A percentile compares a stretch with the other conserved stretches of the same genome.
These are phyloP conservation scores for Rhizopus microsporus DNA, from an alignment of 371 early-diverging fungal genomes.

Conservation along the genomic window DNA sequence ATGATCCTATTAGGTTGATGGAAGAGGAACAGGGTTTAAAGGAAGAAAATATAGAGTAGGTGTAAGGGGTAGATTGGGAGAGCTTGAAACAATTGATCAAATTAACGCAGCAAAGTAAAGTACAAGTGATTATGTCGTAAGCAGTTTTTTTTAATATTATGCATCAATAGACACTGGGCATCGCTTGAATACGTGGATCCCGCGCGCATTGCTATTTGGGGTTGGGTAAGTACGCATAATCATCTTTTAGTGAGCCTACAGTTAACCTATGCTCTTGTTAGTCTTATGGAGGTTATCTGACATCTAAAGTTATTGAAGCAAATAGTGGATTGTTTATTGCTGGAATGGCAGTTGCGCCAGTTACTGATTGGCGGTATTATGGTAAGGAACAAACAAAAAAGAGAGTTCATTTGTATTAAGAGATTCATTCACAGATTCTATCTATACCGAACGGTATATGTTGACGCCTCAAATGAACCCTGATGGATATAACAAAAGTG, in stretches of 20 bases:
- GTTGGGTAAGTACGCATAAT: conserved; percentile 62
- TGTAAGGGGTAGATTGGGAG: conserved; percentile 78
- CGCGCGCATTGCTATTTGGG: conserved; percentile 91
- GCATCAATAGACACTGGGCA: conserved; percentile 49
- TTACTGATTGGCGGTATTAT: conserved; percentile 87
- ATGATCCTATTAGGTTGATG: conserved; percentile 61
- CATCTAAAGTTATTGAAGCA: conserved; percentile 83
- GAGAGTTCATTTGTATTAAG: not conserved
- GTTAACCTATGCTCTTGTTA: conserved; percentile 18
- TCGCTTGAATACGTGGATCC: conserved; percentile 75
- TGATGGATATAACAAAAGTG: conserved; percentile 74
- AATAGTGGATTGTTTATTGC: conserved; percentile 75
- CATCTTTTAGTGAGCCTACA: not conserved
- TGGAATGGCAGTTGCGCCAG: conserved; percentile 94
- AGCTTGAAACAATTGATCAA: conserved; percentile 82
- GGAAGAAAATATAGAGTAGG: conserved; percentile 79
- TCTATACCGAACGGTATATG: conserved; percentile 97
- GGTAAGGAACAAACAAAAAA: conserved; percentile 30
- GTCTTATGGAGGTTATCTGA: conserved; percentile 93
- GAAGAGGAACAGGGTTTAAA: conserved; percentile 85
- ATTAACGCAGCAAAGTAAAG: conserved; percentile 73
- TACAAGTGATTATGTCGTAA: not conserved
- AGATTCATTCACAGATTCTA: conserved; percentile 56
- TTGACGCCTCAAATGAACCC: conserved; percentile 75
- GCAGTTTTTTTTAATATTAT: not conserved